A percentile compares a stretch with the other conserved stretches of the same genome.
Conservation (phyloP, 73 alveolate species). For the Stentor coeruleus region DNA sequence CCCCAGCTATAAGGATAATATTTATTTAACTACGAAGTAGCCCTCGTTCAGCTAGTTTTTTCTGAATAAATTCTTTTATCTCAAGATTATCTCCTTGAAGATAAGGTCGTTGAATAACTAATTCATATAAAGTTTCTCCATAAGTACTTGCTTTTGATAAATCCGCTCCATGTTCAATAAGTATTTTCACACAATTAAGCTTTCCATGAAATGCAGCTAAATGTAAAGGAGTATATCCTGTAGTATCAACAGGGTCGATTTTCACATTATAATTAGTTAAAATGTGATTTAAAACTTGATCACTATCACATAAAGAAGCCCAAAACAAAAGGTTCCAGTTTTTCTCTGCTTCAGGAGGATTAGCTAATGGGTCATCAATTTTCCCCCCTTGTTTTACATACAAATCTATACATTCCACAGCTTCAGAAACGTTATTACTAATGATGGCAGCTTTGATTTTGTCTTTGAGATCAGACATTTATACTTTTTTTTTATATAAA, state of each 20-base stretch:
- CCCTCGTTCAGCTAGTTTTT: too few relatives aligned
- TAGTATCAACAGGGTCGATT: background rate
- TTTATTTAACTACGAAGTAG: too few relatives aligned
- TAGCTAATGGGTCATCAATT: background rate
- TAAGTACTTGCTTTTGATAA: background rate
- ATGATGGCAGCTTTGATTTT: background rate
- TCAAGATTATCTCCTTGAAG: background rate
- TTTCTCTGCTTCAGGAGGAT: constrained; percentile 1
- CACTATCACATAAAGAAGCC: constrained; percentile 17
- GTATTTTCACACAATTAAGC: background rate
- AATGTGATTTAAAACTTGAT: background rate
- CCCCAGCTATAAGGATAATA: too few relatives aligned
- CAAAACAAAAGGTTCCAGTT: constrained; percentile 8
- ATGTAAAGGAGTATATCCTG: constrained; percentile 8
- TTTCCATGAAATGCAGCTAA: constrained; percentile 23
- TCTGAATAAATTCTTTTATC: background rate
- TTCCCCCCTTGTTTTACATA: background rate
- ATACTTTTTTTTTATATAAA: too few relatives aligned
- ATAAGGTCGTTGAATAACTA: background rate
- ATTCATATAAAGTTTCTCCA: constrained; percentile 18
- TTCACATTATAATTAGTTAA: background rate
- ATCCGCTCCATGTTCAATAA: constrained; percentile 24
- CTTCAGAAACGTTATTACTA: background rate
- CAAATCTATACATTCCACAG: background rate
- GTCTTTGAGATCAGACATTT: background rate